Conservation (phyloP, 179 eudicot genomes). For the Corrigiola litoralis region DNA sequence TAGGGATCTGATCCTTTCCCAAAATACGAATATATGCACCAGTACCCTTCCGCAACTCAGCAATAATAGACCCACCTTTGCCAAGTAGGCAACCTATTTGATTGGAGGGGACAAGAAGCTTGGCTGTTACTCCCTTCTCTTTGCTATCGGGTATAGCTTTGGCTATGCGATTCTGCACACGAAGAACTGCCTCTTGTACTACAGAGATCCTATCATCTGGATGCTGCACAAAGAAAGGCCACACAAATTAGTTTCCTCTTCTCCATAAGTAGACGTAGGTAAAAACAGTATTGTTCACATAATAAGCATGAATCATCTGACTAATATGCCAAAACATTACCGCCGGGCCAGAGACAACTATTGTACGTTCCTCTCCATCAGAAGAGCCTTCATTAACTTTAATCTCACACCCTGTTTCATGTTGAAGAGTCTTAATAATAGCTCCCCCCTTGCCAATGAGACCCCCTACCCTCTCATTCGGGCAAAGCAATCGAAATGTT, state of each 20-base stretch:
- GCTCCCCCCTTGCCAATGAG: slow-evolving; percentile 92
- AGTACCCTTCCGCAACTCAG: slow-evolving; percentile 86
- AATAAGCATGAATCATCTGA: neutral
- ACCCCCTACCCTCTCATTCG: slow-evolving; percentile 78
- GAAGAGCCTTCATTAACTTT: slow-evolving; percentile 56
- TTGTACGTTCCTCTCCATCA: slow-evolving; percentile 72
- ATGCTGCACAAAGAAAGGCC: slow-evolving; percentile 50
- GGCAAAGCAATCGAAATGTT: slow-evolving; percentile 63
- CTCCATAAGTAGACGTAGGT: neutral
- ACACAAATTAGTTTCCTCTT: slow-evolving; percentile 1
- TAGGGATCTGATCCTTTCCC: slow-evolving; percentile 79
- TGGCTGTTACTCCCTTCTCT: slow-evolving; percentile 55
- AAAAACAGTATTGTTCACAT: neutral
- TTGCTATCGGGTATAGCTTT: slow-evolving; percentile 63
- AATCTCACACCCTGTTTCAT: slow-evolving; percentile 91
- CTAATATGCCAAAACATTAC: slow-evolving; percentile 38
- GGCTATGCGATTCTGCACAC: slow-evolving; percentile 62
- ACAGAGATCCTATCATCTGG: slow-evolving; percentile 84
- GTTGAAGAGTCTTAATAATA: slow-evolving; percentile 62
- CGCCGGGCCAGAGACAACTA: slow-evolving; percentile 84
- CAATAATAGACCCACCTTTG: slow-evolving; percentile 81
- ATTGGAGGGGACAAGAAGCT: slow-evolving; percentile 72
- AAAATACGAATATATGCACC: slow-evolving; percentile 84
- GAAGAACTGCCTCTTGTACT: slow-evolving; percentile 87
- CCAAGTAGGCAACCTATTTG: slow-evolving; percentile 98